phyloP scores from a whole-genome alignment of 1,139 yeast species.

The Trichomonascaceae sp. region DNA sequence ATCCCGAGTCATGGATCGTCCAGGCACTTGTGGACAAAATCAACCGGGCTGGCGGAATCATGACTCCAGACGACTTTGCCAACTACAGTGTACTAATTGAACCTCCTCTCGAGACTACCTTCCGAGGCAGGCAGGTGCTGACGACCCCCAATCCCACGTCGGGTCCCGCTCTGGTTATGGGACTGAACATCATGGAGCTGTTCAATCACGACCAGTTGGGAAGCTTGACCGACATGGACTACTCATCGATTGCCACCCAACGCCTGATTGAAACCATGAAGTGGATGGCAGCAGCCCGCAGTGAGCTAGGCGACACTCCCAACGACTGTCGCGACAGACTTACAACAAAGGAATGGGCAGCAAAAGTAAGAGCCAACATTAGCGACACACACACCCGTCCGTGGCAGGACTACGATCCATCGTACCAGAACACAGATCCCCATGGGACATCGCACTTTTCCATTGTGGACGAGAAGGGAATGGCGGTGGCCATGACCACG shows the following conservation, averaged over 20 bases:
- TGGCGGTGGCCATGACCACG: conserved; percentile 79
- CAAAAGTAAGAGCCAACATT: conserved; percentile 33
- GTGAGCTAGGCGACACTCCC: conserved; percentile 54
- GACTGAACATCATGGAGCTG: conserved; percentile 48
- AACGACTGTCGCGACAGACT: conserved; percentile 23
- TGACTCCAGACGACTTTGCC: conserved; percentile 50
- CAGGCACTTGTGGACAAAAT: conserved; percentile 36
- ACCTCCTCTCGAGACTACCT: conserved; percentile 38
- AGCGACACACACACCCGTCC: conserved; percentile 43
- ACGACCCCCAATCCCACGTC: conserved; percentile 72
- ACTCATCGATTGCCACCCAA: conserved; percentile 36
- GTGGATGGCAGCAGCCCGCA: conserved; percentile 81
- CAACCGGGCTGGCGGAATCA: conserved; percentile 44
- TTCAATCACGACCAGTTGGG: conserved; percentile 28
- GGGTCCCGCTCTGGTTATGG: conserved; percentile 72
- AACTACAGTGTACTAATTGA: conserved; percentile 43
- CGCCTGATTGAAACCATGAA: conserved; percentile 76
- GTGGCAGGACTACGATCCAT: conserved; percentile 69
- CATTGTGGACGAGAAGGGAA: conserved; percentile 50
- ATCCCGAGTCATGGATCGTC: conserved; percentile 67
- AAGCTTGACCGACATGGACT: conserved; percentile 10
- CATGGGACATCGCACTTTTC: conserved; percentile 87
- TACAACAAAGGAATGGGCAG: conserved; percentile 41
- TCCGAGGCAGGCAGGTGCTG: conserved; percentile 40
- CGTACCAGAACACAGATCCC: conserved; percentile 59